A percentile compares a stretch with the other conserved stretches of the same genome.
phyloP scores from a whole-genome alignment of 164 flowering plant species.

The Berberis thunbergii region DNA sequence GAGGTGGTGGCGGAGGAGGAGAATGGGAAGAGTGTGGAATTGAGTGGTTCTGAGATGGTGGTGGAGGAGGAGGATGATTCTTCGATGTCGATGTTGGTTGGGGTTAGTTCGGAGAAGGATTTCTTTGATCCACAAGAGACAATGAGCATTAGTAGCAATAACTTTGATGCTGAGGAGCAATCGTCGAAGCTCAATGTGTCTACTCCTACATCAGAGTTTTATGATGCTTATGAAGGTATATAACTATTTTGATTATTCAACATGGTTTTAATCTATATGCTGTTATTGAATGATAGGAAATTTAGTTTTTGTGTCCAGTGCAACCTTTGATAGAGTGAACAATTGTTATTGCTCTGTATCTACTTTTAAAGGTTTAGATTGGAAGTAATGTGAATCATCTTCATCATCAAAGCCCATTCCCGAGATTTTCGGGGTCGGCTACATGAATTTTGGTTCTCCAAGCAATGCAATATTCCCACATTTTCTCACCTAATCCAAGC shows the following conservation, averaged over 20 bases:
- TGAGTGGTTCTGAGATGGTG: too few relatives aligned
- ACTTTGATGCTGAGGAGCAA: conserved; percentile 30
- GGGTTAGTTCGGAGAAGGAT: conserved; percentile 29
- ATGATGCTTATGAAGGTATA: conserved; percentile 94
- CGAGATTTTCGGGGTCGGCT: too few relatives aligned
- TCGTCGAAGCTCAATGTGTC: conserved; percentile 15
- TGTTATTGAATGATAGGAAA: background rate
- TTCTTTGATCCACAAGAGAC: conserved; percentile 69
- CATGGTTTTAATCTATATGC: too few relatives aligned
- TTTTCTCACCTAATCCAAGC: too few relatives aligned
- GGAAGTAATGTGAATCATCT: too few relatives aligned
- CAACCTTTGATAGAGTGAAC: background rate
- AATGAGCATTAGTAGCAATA: conserved; percentile 43
- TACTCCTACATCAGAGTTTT: conserved; percentile 54
- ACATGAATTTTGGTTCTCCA: too few relatives aligned
- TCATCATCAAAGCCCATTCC: too few relatives aligned
- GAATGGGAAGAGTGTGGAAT: too few relatives aligned
- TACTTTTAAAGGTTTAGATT: too few relatives aligned
- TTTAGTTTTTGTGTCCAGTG: background rate
- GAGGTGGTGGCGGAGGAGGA: too few relatives aligned
- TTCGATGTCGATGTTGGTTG: conserved; percentile 11
- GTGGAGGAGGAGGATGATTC: conserved; percentile 13
- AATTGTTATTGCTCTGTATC: too few relatives aligned
- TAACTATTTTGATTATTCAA: background rate
- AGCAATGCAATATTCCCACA: too few relatives aligned